phyloP scores from a whole-genome alignment of 2,329 filamentous ascomycete species.

The Monosporascus cannonballus region DNA sequence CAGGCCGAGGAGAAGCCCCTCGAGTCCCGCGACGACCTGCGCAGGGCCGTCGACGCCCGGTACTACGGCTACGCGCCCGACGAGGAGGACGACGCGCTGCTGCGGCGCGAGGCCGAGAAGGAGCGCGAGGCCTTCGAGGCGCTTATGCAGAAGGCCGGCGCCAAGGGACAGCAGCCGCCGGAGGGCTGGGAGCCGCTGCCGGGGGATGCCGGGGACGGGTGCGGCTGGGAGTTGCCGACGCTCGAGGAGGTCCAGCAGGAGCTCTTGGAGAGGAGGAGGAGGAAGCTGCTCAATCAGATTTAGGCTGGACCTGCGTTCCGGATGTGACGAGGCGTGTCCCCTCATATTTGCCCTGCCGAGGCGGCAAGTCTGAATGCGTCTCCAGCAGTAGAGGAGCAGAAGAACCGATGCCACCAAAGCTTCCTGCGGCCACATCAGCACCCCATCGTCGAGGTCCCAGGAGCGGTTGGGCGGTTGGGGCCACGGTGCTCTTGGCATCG shows the following conservation, averaged over 20 bases:
- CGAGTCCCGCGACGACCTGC: slow-evolving; percentile 62
- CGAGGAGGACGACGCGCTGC: slow-evolving; percentile 77
- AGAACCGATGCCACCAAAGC: background rate
- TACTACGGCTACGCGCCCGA: slow-evolving; percentile 95
- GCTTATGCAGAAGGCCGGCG: slow-evolving; percentile 53
- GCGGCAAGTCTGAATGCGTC: no score
- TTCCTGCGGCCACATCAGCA: background rate
- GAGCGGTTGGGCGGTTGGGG: no score
- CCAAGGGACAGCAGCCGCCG: slow-evolving; percentile 49
- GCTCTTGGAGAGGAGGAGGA: slow-evolving; percentile 76
- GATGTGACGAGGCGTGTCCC: no score
- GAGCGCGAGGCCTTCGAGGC: slow-evolving; percentile 75
- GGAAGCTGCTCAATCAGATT: slow-evolving; percentile 79
- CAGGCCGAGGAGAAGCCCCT: slow-evolving; percentile 54
- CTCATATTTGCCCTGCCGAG: no score
- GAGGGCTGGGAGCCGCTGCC: slow-evolving; percentile 80
- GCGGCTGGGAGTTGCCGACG: slow-evolving; percentile 76
- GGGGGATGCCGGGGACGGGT: slow-evolving; percentile 78
- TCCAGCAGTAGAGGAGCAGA: background rate
- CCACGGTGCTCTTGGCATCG: no score
- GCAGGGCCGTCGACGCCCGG: slow-evolving; percentile 77
- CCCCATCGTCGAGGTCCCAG: background rate
- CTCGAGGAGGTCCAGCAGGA: slow-evolving; percentile 92
- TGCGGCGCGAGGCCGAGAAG: slow-evolving; percentile 76
- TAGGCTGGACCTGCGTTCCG: slow-evolving; percentile 11